Base-by-base conservation (phyloP, 345 rosid genomes). In the Citrus unshiu region DNA sequence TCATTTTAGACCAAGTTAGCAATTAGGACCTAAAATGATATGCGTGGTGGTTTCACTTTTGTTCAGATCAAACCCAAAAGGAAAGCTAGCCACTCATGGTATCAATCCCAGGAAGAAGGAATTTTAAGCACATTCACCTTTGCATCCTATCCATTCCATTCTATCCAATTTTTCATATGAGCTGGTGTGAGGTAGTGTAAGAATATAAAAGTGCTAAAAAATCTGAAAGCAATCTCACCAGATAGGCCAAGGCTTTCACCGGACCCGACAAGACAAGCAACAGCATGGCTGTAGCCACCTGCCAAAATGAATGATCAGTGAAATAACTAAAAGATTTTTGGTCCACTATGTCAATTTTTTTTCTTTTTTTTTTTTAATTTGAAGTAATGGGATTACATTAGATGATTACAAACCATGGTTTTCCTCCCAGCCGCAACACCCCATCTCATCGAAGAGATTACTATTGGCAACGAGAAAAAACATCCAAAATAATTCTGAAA, bases 401-500 rank as follows among this genome's bases (percentile, higher is more conserved):
- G 77, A 74, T 56, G 29, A 67, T 66, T 7, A 79, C 88, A 82
- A 73, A 95, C 98, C 98, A 93, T 88, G 22, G 97, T 94, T 83
- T 93, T 95, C 86, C 99, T 95, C 68, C 99, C 97, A 78, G 91
- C 94, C 5, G 97, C 87, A 71, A 95, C 84, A 70, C 95, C 91
- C 99, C 99, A 92, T 84, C 99, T 90, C 87, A 93, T 81, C 2
- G 96, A 93, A 73, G 99, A 86, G 70, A 95, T 85, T 76, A 95
- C 99, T 22, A 92, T 88, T 9, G 98, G 99, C 88, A 95, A 78
- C 7, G 98, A 85, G 81, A 95, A 95, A 83, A 95, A 93, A 80
- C 99, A 92, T 34, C 99, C 99, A 72, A 95, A 95, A 90, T 95
- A 95, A 83, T 90, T 95, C 98, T 95, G 96, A 72, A 5, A 51